Evolutionary conservation across 495 filamentous ascomycete genomes (phyloP), one percentile per base, ranked within the genome.

Genomic region (Annulohypoxylon maeteangense): DNA sequence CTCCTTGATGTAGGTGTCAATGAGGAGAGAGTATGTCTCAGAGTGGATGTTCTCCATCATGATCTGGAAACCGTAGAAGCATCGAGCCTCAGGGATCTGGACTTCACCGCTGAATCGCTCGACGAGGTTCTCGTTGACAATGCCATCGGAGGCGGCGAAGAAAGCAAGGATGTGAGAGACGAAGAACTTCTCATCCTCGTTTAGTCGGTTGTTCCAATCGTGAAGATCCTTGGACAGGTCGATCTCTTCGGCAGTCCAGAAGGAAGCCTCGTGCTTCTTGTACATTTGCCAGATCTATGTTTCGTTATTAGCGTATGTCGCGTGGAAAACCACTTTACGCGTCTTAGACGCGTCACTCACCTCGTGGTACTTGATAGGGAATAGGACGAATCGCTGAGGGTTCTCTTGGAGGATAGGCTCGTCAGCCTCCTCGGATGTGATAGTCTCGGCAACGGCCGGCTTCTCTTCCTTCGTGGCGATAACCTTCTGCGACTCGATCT

Each of bases 11-110:
- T 99, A 99, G 68, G 96, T 99, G 78, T 99, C 95, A 80, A 99
- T 99, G 73, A 99, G 90, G 12, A 99, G 89, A 34, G 95, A 98
- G 88, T 99, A 99, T 51, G 95, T 99, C 84, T 99, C 95, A 27
- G 95, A 97, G 89, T 99, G 95, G 77, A 99, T 98, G 85, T 99
- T 99, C 89, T 99, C 95, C 92, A 99, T 98, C 95, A 99, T 99
- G 86, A 99, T 99, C 85, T 99, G 95, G 88, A 99, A 99, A 71
- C 95, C 95, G 80, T 99, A 99, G 89, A 99, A 99, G 90, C 95
- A 98, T 79, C 95, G 93, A 62, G 95, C 95, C 84, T 99, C 95
- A 34, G 95, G 95, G 69, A 97, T 90, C 84, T 99, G 95, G 27
- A 99, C 95, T 83, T 99, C 95, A 54, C 91, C 92, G 70, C 92